A percentile compares a stretch with the other conserved stretches of the same genome.
These are phyloP conservation scores for Parachaetomium inaequale DNA, from an alignment of 495 filamentous ascomycete species.

Conservation along the genomic window DNA sequence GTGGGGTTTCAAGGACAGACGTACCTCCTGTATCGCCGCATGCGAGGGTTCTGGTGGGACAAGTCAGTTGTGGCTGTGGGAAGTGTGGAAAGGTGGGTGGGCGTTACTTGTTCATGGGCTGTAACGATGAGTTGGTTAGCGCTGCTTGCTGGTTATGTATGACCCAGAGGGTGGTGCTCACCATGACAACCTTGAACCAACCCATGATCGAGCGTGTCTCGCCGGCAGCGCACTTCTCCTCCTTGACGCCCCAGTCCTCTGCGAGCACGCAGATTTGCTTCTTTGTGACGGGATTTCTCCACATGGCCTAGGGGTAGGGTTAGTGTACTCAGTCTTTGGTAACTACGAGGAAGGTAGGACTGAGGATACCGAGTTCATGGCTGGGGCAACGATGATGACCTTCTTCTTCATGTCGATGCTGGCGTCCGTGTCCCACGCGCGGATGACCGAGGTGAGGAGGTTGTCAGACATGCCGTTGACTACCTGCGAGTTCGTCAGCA, in stretches of 20 bases:
- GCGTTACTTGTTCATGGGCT: conserved; percentile 32
- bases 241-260: conserved; percentile 69
- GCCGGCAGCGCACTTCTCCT: conserved; percentile 37
- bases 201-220: conserved; percentile 35
- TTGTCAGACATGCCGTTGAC: conserved; percentile 35
- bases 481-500: conserved; percentile 10
- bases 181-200: conserved; percentile 73
- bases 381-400: conserved; percentile 57
- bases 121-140: neutral
- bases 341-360: neutral
- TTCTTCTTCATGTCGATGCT: conserved; percentile 53
- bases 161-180: neutral
- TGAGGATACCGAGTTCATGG: conserved; percentile 33
- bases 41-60: conserved; percentile 26
- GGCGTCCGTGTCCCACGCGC: conserved; percentile 82
- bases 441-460: conserved; percentile 61
- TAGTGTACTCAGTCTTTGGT: neutral
- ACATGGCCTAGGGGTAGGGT: conserved; percentile 59
- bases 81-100: neutral
- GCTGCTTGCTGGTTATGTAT: neutral
- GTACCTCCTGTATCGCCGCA: conserved; percentile 37
- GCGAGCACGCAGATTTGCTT: conserved; percentile 64
- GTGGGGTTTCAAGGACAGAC: neutral
- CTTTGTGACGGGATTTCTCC: conserved; percentile 73
- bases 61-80: neutral